Percentiles rank a stretch among this genome's conserved stretches.
These are phyloP conservation scores for Liquidambar formosana DNA, from an alignment of 164 flowering plant genomes.

Conservation along the genomic window DNA sequence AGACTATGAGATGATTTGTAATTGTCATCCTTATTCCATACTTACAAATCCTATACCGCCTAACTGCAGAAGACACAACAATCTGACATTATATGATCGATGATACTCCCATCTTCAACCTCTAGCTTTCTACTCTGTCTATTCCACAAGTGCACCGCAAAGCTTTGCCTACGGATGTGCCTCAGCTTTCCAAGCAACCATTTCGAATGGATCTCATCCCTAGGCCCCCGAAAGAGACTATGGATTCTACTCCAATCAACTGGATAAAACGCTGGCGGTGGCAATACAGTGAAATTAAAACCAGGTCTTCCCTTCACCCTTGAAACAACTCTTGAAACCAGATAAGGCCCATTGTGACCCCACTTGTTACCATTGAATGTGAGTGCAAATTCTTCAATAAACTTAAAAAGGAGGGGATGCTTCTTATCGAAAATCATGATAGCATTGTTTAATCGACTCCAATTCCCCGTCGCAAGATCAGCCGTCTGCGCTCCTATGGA, in stretches of 20 bases:
- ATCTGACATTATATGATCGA: conserved; percentile 35
- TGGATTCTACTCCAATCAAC: conserved; percentile 70
- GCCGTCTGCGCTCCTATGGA: conserved; percentile 77
- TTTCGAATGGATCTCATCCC: conserved; percentile 31
- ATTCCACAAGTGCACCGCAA: conserved; percentile 85
- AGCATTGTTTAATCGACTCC: conserved; percentile 93
- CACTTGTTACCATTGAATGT: conserved; percentile 89
- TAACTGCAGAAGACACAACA: conserved; percentile 55
- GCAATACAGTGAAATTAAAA: conserved; percentile 65
- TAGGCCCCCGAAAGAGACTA: conserved; percentile 51
- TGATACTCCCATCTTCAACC: conserved; percentile 76
- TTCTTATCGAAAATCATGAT: conserved; percentile 80
- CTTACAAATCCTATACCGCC: conserved; percentile 24
- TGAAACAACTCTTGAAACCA: conserved; percentile 84
- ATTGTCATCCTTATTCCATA: conserved; percentile 1
- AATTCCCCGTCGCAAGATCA: conserved; percentile 50
- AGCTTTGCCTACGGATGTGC: conserved; percentile 48
- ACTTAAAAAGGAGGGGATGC: conserved; percentile 69
- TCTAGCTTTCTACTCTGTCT: conserved; percentile 54
- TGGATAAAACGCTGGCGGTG: conserved; percentile 79
- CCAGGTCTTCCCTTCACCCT: conserved; percentile 44
- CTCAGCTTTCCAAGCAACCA: conserved; percentile 55
- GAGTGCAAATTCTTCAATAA: conserved; percentile 80
- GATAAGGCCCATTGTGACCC: conserved; percentile 97
- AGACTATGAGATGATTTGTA: neutral